phyloP scores from a whole-genome alignment of 2,329 filamentous ascomycete species.

The Aspergillus sp. region DNA sequence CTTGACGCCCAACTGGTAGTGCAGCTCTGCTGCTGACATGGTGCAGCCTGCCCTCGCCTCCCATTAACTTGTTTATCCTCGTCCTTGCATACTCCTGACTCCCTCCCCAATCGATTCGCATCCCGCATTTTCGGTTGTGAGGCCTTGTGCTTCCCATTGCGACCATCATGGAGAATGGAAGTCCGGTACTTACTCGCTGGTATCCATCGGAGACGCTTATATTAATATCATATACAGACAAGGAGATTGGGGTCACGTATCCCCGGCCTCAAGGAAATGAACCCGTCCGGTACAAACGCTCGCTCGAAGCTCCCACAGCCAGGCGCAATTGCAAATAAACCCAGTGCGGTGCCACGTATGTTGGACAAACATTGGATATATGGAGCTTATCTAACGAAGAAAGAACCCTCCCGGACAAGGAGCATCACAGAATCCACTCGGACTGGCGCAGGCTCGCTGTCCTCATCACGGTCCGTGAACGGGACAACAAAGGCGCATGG shows the following conservation, averaged over 20 bases:
- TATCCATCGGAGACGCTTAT: conserved; percentile 9
- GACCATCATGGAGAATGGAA: conserved; percentile 39
- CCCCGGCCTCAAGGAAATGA: conserved; percentile 55
- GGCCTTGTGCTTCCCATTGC: conserved; percentile 1
- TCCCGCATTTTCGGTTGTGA: not conserved
- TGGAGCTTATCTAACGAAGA: conserved; percentile 34
- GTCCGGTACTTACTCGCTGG: conserved; percentile 30
- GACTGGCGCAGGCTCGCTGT: conserved; percentile 28
- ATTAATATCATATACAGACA: conserved; percentile 29
- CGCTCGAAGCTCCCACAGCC: conserved; percentile 50
- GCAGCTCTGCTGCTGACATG: conserved; percentile 23
- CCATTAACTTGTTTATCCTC: conserved; percentile 16
- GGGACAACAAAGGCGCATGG: conserved; percentile 49
- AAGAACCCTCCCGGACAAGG: conserved; percentile 53
- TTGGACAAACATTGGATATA: conserved; percentile 18
- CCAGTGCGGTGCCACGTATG: conserved; percentile 50
- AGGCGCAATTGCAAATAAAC: conserved; percentile 51
- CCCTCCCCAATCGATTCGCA: conserved; percentile 1
- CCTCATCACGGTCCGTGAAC: conserved; percentile 38
- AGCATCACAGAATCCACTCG: conserved; percentile 52
- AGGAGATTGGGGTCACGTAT: conserved; percentile 37
- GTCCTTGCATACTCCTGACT: conserved; percentile 12
- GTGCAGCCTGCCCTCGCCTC: conserved; percentile 13
- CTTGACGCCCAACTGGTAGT: conserved; percentile 16
- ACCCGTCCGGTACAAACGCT: conserved; percentile 59